phyloP scores from a whole-genome alignment of 441 rosid species.

The Melastoma candidum region DNA sequence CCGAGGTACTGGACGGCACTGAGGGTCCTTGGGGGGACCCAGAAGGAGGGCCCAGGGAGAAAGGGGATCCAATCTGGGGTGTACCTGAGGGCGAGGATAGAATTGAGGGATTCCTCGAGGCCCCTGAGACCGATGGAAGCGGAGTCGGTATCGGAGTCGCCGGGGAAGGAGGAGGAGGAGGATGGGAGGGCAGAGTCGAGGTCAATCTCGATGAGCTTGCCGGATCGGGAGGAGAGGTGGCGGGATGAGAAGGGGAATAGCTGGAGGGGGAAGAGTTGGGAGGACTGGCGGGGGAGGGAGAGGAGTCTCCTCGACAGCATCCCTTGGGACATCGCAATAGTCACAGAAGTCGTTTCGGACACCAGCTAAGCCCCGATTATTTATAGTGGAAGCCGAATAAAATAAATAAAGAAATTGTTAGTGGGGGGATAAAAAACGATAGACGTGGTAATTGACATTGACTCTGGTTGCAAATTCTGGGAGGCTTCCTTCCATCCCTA shows the following conservation, averaged over 20 bases:
- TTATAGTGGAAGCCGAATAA: too few relatives aligned
- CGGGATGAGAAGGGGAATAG: slow-evolving; percentile 3
- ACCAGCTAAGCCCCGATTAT: too few relatives aligned
- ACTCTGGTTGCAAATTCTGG: too few relatives aligned
- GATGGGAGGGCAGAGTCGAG: slow-evolving; percentile 4
- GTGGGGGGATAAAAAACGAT: too few relatives aligned
- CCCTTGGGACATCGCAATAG: too few relatives aligned
- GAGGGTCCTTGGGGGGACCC: slow-evolving; percentile 52
- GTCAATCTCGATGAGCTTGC: slow-evolving; percentile 13
- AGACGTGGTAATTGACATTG: too few relatives aligned
- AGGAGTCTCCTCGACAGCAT: too few relatives aligned
- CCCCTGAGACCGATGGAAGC: slow-evolving; percentile 14
- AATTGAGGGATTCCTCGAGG: slow-evolving; percentile 37
- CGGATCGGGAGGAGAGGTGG: slow-evolving; percentile 7
- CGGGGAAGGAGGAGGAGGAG: not conserved
- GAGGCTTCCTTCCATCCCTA: too few relatives aligned
- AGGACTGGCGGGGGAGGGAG: too few relatives aligned
- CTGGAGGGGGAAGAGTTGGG: too few relatives aligned
- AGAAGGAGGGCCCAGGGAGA: slow-evolving; percentile 45
- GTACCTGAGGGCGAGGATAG: slow-evolving; percentile 29
- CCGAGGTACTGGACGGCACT: slow-evolving; percentile 22
- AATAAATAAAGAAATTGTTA: too few relatives aligned
- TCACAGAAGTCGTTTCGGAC: too few relatives aligned
- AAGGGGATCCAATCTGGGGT: slow-evolving; percentile 55
- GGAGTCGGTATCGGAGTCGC: not conserved